A percentile compares a stretch with the other conserved stretches of the same genome.
These are phyloP conservation scores for Juglanconis oblonga DNA, from an alignment of 2,329 filamentous ascomycete genomes.

Conservation along the genomic window DNA sequence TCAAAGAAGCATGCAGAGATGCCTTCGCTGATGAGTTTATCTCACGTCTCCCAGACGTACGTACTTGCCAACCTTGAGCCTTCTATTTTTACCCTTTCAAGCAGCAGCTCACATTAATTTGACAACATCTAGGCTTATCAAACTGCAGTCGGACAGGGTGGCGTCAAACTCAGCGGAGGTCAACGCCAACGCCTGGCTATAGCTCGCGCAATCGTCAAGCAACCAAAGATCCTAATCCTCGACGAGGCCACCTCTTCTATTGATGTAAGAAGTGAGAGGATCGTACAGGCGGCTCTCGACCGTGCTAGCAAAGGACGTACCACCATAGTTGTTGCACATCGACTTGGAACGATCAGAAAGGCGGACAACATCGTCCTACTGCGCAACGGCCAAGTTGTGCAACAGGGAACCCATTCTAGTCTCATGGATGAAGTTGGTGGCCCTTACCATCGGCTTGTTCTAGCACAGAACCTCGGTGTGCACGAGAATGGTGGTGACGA, in stretches of 20 bases:
- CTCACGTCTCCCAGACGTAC: conserved; percentile 54
- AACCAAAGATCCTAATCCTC: conserved; percentile 54
- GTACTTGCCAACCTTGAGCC: background rate
- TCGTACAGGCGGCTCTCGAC: conserved; percentile 53
- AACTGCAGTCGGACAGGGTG: conserved; percentile 74
- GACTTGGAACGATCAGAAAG: conserved; percentile 52
- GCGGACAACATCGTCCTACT: conserved; percentile 65
- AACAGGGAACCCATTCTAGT: conserved; percentile 58
- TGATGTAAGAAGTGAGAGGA: conserved; percentile 37
- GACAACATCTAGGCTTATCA: conserved; percentile 55
- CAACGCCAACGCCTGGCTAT: conserved; percentile 74
- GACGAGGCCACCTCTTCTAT: conserved; percentile 64
- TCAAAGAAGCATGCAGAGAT: conserved; percentile 62
- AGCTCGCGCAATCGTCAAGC: conserved; percentile 40
- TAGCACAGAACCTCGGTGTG: background rate
- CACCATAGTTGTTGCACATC: conserved; percentile 62
- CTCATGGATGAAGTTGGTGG: conserved; percentile 41
- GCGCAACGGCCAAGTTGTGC: conserved; percentile 52
- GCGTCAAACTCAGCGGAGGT: conserved; percentile 70
- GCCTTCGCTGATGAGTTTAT: conserved; percentile 71
- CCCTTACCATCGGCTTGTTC: background rate
- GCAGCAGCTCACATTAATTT: background rate
- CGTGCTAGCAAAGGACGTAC: conserved; percentile 53
- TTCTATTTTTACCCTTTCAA: conserved; percentile 12
- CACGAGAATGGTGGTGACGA: background rate